phyloP scores from a whole-genome alignment of 2,329 filamentous ascomycete genomes.

The Microcyclospora tardicrescens region DNA sequence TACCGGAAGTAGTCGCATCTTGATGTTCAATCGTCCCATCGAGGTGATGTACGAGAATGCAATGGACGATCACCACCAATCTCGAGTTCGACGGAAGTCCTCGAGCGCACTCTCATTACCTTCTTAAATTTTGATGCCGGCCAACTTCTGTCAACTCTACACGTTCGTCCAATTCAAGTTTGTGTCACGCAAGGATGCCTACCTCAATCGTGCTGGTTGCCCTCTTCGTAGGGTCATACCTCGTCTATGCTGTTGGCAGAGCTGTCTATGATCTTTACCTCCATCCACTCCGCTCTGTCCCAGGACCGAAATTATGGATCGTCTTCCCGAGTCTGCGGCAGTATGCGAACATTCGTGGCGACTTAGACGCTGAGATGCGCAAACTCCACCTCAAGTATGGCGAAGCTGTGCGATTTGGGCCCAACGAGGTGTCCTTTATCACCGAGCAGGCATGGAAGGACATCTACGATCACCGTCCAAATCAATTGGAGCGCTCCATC shows the following conservation, averaged over 20 bases:
- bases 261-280: constrained; percentile 29
- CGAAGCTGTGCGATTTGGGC: constrained; percentile 29
- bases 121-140: too few relatives aligned
- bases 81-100: too few relatives aligned
- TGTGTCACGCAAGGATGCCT: too few relatives aligned
- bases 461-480: constrained; percentile 27
- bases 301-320: constrained; percentile 27
- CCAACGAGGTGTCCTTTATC: constrained; percentile 32
- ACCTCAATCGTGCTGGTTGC: too few relatives aligned
- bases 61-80: too few relatives aligned
- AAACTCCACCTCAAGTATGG: constrained; percentile 29
- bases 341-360: constrained; percentile 12
- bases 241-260: constrained; percentile 8
- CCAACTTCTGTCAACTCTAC: too few relatives aligned
- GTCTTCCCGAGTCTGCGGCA: constrained; percentile 11
- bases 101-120: too few relatives aligned
- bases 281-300: constrained; percentile 30
- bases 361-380: constrained; percentile 29
- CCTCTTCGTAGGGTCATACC: too few relatives aligned
- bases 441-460: constrained; percentile 31
- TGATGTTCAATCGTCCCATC: too few relatives aligned
- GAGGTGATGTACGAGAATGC: too few relatives aligned
- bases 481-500: constrained; percentile 13
- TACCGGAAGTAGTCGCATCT: too few relatives aligned
- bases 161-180: too few relatives aligned